Percentiles rank a stretch among this genome's conserved stretches.
Evolutionary conservation across 2,329 filamentous ascomycete species (phyloP).

Genomic region (Fusarium scirpi): DNA sequence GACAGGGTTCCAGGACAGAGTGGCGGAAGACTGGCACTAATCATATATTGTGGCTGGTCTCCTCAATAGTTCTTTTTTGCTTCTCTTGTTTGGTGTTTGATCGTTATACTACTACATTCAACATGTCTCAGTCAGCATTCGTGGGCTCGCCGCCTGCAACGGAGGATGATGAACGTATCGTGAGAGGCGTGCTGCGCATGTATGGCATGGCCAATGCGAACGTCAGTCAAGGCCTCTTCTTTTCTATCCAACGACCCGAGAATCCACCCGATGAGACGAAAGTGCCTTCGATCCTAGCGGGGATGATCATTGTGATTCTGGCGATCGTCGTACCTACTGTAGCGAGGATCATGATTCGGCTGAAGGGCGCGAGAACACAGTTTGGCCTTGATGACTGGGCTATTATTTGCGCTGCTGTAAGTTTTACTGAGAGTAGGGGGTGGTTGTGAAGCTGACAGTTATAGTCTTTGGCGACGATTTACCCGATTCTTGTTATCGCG

Average conservation of each 20-base stretch:
- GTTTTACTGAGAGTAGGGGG: background rate
- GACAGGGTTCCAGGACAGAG: background rate
- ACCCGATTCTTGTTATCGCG: constrained; percentile 17
- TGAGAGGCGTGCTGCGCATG: constrained; percentile 18
- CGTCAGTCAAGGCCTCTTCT: constrained; percentile 12
- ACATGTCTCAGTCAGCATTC: constrained; percentile 11
- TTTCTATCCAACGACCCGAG: constrained; percentile 8
- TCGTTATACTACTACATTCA: background rate
- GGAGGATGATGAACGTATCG: constrained; percentile 14
- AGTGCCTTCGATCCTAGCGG: constrained; percentile 11
- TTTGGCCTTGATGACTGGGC: constrained; percentile 28
- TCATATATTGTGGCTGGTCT: background rate
- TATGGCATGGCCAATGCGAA: constrained; percentile 17
- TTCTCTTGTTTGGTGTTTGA: background rate
- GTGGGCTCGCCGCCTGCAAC: constrained; percentile 20
- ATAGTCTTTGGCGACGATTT: constrained; percentile 12
- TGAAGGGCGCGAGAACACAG: background rate
- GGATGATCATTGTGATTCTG: constrained; percentile 30
- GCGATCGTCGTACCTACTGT: constrained; percentile 19
- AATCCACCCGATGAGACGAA: constrained; percentile 18
- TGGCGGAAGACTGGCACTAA: background rate
- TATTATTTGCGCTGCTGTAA: constrained; percentile 21
- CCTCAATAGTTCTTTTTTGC: background rate
- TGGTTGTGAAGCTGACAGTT: background rate
- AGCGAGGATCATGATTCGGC: constrained; percentile 14